These are phyloP conservation scores for Priceomyces carsonii DNA, from an alignment of 805 yeast species.

Conservation along the genomic window DNA sequence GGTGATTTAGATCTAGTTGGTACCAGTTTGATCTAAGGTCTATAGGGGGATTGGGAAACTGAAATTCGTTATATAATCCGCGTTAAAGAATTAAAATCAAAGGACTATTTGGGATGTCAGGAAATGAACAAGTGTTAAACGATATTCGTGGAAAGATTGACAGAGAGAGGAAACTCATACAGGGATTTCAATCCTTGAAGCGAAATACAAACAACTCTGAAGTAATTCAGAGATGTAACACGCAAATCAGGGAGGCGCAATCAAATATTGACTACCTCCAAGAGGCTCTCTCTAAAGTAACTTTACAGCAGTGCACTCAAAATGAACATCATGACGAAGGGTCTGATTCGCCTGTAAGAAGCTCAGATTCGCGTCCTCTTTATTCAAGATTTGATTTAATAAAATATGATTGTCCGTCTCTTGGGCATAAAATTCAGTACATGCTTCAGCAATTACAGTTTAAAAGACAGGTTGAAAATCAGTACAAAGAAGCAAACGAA, in stretches of 20 bases:
- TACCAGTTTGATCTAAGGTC: too few relatives aligned
- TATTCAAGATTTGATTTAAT: conserved; percentile 77
- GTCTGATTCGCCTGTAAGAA: conserved; percentile 10
- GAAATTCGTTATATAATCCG: too few relatives aligned
- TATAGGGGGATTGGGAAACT: too few relatives aligned
- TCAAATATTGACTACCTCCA: conserved; percentile 87
- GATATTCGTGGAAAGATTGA: conserved; percentile 87
- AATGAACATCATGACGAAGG: conserved; percentile 4
- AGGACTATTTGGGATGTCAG: conserved; percentile 7
- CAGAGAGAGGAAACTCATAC: conserved; percentile 82
- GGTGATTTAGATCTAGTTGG: too few relatives aligned
- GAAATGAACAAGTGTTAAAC: conserved; percentile 37
- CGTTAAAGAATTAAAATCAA: too few relatives aligned
- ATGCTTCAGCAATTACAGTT: conserved; percentile 95
- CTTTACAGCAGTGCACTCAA: conserved; percentile 16
- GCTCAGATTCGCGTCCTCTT: conserved; percentile 32
- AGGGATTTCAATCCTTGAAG: conserved; percentile 81
- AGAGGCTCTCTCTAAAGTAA: conserved; percentile 67
- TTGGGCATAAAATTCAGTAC: conserved; percentile 91
- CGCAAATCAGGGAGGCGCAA: conserved; percentile 87
- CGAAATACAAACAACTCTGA: conserved; percentile 74
- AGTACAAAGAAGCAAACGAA: conserved; percentile 89
- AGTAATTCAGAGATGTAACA: conserved; percentile 89
- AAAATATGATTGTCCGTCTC: conserved; percentile 90
- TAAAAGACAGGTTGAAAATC: conserved; percentile 90